Evolutionary conservation across 2,329 filamentous ascomycete species (phyloP).

Genomic region (Aspergillus caelatus): DNA sequence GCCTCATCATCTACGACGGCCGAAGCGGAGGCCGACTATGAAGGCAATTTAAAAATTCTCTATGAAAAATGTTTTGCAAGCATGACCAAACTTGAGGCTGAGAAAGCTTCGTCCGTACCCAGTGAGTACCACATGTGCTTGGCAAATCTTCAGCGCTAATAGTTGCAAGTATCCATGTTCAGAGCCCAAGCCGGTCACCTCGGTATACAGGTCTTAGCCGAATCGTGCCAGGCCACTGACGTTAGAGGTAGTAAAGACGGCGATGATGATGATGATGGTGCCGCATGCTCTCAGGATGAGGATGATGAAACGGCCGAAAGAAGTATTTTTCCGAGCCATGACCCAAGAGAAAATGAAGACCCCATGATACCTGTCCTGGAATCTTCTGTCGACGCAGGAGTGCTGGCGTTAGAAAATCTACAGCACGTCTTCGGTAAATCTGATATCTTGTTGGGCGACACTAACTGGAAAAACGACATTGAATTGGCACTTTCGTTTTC

Average conservation of each 20-base stretch:
- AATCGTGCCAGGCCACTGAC: background rate
- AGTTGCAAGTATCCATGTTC: background rate
- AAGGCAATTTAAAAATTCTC: background rate
- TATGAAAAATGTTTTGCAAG: slow-evolving; percentile 2
- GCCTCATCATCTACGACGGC: background rate
- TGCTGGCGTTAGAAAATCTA: background rate
- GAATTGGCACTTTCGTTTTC: background rate
- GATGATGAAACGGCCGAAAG: background rate
- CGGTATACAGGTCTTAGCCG: background rate
- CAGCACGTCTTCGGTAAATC: background rate
- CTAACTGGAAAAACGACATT: slow-evolving; percentile 7
- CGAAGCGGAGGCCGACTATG: background rate
- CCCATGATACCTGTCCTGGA: slow-evolving; percentile 39
- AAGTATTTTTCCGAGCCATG: background rate
- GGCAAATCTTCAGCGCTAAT: background rate
- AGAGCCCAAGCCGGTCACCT: background rate
- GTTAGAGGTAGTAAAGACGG: background rate
- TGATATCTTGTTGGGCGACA: background rate
- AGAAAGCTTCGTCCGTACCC: background rate
- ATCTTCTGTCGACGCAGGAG: slow-evolving; percentile 15
- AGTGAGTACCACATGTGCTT: slow-evolving; percentile 1
- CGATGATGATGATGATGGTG: too few relatives aligned
- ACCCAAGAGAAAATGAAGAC: slow-evolving; percentile 34
- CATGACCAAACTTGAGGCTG: background rate
- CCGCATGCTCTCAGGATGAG: background rate